Evolutionary conservation across 1,284 basidiomycete genomes (phyloP).

Genomic region (Exsudoporus floridanus): DNA sequence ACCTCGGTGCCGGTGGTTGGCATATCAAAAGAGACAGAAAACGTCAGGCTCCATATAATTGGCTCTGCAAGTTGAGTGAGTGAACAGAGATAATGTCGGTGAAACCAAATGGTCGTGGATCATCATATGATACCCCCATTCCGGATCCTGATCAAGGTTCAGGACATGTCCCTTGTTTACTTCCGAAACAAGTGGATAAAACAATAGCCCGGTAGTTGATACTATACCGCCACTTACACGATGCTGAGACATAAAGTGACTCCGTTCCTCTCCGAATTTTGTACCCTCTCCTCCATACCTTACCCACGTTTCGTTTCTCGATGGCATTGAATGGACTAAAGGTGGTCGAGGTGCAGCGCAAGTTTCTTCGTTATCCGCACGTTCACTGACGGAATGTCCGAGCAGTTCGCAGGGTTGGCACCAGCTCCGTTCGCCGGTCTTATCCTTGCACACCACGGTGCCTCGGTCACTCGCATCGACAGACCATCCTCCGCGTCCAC

Average conservation of each 20-base stretch:
- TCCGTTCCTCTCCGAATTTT: background rate
- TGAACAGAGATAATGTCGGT: too few relatives aligned
- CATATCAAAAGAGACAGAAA: background rate
- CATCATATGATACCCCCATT: too few relatives aligned
- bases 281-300: background rate
- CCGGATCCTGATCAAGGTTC: background rate
- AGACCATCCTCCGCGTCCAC: constrained; percentile 42
- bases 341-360: constrained; percentile 52
- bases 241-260: constrained; percentile 14
- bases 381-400: background rate
- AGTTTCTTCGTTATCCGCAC: background rate
- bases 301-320: background rate
- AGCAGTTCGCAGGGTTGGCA: constrained; percentile 80
- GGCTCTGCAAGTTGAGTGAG: background rate
- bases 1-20: too few relatives aligned
- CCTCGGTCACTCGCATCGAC: constrained; percentile 77
- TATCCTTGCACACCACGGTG: constrained; percentile 79
- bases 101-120: too few relatives aligned
- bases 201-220: background rate
- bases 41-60: background rate
- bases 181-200: background rate
- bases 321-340: constrained; percentile 56
- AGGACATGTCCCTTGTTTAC: background rate
- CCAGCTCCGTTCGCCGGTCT: constrained; percentile 82
- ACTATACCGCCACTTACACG: background rate